Evolutionary conservation across 129 eudicot genomes (phyloP).

Genomic region (Flaveria trinervia): DNA sequence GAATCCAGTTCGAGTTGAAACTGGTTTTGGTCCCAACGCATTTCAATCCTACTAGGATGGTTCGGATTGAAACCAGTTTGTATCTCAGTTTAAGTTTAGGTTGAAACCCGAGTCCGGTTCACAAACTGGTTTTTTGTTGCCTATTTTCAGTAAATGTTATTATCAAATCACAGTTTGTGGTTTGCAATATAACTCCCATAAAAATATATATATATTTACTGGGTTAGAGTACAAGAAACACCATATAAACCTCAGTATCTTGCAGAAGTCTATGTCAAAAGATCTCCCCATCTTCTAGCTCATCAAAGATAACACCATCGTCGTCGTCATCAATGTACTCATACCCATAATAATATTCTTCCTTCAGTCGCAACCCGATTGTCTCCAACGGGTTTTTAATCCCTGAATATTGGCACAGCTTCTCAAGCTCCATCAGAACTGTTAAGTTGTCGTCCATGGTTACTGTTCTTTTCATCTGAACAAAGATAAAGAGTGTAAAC

Average conservation of each 20-base stretch:
- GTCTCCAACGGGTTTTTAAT: conserved; percentile 34
- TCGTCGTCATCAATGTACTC: conserved; percentile 38
- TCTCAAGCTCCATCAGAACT: conserved; percentile 40
- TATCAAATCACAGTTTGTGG: conserved; percentile 8
- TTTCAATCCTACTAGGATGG: too few relatives aligned
- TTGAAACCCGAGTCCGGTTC: too few relatives aligned
- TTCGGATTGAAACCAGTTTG: too few relatives aligned
- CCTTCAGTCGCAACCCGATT: conserved; percentile 34
- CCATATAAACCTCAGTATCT: conserved; percentile 14
- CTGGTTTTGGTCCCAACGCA: too few relatives aligned
- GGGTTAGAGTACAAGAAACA: conserved; percentile 27
- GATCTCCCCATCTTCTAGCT: conserved; percentile 44
- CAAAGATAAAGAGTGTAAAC: neutral
- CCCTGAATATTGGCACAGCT: conserved; percentile 38
- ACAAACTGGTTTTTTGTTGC: too few relatives aligned
- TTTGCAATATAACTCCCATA: conserved; percentile 15
- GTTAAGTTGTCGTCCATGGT: conserved; percentile 32
- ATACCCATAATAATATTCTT: conserved; percentile 37
- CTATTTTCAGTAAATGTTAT: neutral
- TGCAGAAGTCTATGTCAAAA: conserved; percentile 23
- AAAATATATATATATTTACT: conserved; percentile 28
- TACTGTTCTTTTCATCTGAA: conserved; percentile 45
- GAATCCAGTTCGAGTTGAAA: too few relatives aligned
- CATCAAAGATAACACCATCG: conserved; percentile 24
- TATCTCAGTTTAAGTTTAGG: too few relatives aligned